Base-by-base conservation (phyloP, 805 yeast species). In the Monosporozyma solicola region DNA sequence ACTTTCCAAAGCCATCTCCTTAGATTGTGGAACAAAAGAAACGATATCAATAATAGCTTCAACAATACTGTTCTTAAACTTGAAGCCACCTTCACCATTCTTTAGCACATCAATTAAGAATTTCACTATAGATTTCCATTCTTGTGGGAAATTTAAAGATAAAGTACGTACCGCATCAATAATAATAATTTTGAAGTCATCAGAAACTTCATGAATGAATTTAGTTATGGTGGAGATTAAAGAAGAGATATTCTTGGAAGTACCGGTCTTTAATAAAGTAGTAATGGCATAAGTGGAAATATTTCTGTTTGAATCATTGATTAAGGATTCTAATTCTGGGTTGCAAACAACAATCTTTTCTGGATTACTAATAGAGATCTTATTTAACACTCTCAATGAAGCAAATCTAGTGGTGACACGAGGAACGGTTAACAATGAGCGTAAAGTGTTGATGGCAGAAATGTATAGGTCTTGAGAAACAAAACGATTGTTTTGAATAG, bases 211-310 rank as follows among this genome's bases (percentile, higher is more conserved):
- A 66, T 81, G 87, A 85, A 92, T 87, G 67, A 91, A 85, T 39
- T 85, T 84, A 33, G 94, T 78, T 72, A 94, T 89, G 52, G 90
- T 91, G 57, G 84, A 78, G 71, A 94, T 88, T 61, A 94, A 79
- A 63, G 96, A 80, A 68, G 92, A 96, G 53, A 94, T 96, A 60
- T 81, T 80, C 55, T 87, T 89, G 56, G 88, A 85, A 58, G 91
- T 90, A 67, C 97, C 96, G 1, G 98, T 92, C 73, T 92, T 94
- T 70, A 94, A 80, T 65, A 94, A 76, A 2, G 98, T 92, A 35
- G 98, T 94, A 67, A 94, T 94, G 29, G 99, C 97, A 71, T 89
- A 92, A 15, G 99, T 94, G 13, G 98, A 92, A 59, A 94, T 83
- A 35, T 96, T 84, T 72, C 96, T 83, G 73, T 88, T 90, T 27